Conservation (phyloP, 179 eudicot species). For the Silene vulgaris region DNA sequence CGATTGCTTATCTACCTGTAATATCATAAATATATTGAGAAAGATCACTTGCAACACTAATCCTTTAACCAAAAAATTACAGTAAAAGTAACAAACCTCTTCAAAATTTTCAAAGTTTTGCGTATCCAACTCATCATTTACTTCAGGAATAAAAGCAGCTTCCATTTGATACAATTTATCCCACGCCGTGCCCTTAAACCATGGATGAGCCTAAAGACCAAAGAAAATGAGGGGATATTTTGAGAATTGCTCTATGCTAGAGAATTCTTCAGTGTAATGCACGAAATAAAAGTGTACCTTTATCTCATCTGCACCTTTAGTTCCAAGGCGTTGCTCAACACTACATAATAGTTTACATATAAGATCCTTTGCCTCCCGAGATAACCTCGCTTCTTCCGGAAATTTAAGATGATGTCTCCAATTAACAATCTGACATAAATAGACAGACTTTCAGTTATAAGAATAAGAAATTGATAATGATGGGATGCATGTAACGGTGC, state of each 20-base stretch:
- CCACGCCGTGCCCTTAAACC: conserved; percentile 76
- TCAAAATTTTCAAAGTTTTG: conserved; percentile 96
- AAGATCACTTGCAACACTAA: neutral
- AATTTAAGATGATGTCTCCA: conserved; percentile 89
- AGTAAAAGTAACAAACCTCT: conserved; percentile 40
- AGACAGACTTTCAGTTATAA: conserved; percentile 1
- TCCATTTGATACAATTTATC: conserved; percentile 71
- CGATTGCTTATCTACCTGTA: conserved; percentile 52
- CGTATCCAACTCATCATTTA: conserved; percentile 87
- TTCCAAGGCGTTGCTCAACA: conserved; percentile 79
- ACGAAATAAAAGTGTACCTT: conserved; percentile 67
- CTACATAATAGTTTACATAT: conserved; percentile 77
- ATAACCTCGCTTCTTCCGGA: conserved; percentile 83
- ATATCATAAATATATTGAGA: neutral
- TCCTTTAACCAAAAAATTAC: neutral
- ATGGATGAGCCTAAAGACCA: conserved; percentile 53
- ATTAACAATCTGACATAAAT: conserved; percentile 60
- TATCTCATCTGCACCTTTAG: conserved; percentile 84
- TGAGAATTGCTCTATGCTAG: conserved; percentile 8
- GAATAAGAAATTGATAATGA: conserved; percentile 1
- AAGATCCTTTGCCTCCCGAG: conserved; percentile 77
- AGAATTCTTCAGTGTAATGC: conserved; percentile 32
- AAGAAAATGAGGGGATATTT: conserved; percentile 18
- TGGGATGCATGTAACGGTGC: neutral
- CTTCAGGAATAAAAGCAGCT: conserved; percentile 94